phyloP scores from a whole-genome alignment of 2,329 filamentous ascomycete genomes.

The Stemphylium vesicarium region DNA sequence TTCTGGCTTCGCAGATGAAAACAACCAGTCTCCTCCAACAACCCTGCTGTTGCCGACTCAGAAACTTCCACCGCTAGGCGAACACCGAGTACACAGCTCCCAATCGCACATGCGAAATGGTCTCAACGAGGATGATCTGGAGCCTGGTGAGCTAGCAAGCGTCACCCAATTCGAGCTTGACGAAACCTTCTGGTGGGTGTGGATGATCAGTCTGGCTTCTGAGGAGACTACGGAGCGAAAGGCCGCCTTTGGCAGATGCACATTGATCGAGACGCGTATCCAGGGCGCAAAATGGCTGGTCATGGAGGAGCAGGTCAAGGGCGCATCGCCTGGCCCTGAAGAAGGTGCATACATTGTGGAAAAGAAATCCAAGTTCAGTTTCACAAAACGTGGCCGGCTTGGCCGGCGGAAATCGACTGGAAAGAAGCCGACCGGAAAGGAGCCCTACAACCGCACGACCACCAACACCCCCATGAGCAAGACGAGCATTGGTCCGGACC shows the following conservation, averaged over 20 bases:
- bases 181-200: conserved; percentile 99
- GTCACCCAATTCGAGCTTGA: conserved; percentile 86
- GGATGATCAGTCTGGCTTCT: conserved; percentile 93
- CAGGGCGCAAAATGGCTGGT: conserved; percentile 85
- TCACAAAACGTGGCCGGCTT: conserved; percentile 71
- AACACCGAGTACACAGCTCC: conserved; percentile 76
- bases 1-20: conserved; percentile 84
- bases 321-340: conserved; percentile 82
- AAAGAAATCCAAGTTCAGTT: conserved; percentile 94
- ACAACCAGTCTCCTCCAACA: conserved; percentile 65
- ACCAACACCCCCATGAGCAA: conserved; percentile 69
- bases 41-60: conserved; percentile 87
- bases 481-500: conserved; percentile 84
- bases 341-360: conserved; percentile 90
- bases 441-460: conserved; percentile 59
- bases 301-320: conserved; percentile 95
- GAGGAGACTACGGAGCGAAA: conserved; percentile 88
- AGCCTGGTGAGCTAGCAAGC: conserved; percentile 93
- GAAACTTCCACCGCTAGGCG: conserved; percentile 86
- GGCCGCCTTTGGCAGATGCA: conserved; percentile 90
- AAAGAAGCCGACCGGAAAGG: conserved; percentile 53
- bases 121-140: conserved; percentile 72
- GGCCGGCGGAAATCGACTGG: conserved; percentile 60
- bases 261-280: conserved; percentile 87
- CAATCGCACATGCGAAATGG: conserved; percentile 74